Percentiles rank a stretch among this genome's conserved stretches.
These are phyloP conservation scores for Zygosaccharomyces sapae DNA, from an alignment of 1,139 yeast genomes.

Conservation along the genomic window DNA sequence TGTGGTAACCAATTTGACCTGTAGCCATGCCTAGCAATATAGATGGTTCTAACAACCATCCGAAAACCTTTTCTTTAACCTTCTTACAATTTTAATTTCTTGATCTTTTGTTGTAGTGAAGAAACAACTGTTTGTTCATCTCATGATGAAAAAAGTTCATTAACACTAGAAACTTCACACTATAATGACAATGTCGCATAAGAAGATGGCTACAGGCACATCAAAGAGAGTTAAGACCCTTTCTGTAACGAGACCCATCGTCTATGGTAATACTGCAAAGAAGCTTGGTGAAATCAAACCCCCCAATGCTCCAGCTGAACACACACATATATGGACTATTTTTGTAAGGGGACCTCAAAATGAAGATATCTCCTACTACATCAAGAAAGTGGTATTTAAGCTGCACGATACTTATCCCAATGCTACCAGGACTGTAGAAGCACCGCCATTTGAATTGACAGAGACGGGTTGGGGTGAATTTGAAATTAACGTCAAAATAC, in stretches of 20 bases:
- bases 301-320: constrained; percentile 75
- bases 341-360: constrained; percentile 81
- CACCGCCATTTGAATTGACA: constrained; percentile 93
- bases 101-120: background rate
- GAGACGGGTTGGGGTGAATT: constrained; percentile 99
- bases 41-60: constrained; percentile 39
- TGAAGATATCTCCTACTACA: constrained; percentile 75
- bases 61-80: background rate
- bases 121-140: background rate
- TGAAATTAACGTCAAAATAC: constrained; percentile 83
- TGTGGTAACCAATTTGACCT: constrained; percentile 78
- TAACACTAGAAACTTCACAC: background rate
- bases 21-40: constrained; percentile 61
- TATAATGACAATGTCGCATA: background rate
- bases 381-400: constrained; percentile 89
- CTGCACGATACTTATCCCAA: constrained; percentile 90
- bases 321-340: constrained; percentile 94
- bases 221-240: constrained; percentile 49
- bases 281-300: constrained; percentile 64
- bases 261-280: constrained; percentile 82
- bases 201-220: constrained; percentile 26
- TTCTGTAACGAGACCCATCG: constrained; percentile 76
- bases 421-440: constrained; percentile 76
- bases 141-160: background rate
- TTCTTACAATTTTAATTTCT: background rate